Base-by-base conservation (phyloP, 306 rosid species). In the Cicer judaicum region DNA sequence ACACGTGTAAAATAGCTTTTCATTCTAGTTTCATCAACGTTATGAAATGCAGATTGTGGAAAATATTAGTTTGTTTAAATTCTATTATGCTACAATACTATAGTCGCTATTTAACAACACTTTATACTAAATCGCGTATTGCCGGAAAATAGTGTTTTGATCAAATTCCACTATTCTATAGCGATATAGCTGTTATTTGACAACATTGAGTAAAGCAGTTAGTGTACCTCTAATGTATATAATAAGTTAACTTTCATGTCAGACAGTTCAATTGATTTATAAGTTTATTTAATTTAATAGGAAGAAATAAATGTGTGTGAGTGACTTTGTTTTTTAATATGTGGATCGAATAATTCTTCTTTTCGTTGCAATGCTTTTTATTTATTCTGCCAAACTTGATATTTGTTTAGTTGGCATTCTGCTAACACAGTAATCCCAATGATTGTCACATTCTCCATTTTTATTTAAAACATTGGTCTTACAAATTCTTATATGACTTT, bases 401-500 rank as follows among this genome's bases (percentile, higher is more conserved):
- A 40, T 70, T 53, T 75, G 49, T 34, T 15, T 44, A 44, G 38
- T 46, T 34, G 14, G 13, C 39, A 10, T 50, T 61, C 40, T 63
- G 67, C 43, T 54, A 63, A 52, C 42, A 10, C 73, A 63, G 49
- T 29, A 43, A 73, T 66, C 8, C n/a, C 48, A 55, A 29, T 57
- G 54, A 40, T 56, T 74, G 29, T 67, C 43, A 46, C 34, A 62
- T 60, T 41, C 69, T 72, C 53, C 39, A 2, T 80, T 60, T 62
- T 61, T 43, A 21, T 34, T 62, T 14, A 53, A 13, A 64, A 42
- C 16, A 41, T 4, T 48, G 14, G 68, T 59, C 67, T 70, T 83
- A 5, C 54, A 44, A 77, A 21, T 74, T 64, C 68, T 73, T 59
- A 52, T 15, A 29, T 70, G 72, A 42, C n/a, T 11, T 42, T 68